These are phyloP conservation scores for Albophoma yamanashiensis DNA, from an alignment of 2,329 filamentous ascomycete species.

Conservation along the genomic window DNA sequence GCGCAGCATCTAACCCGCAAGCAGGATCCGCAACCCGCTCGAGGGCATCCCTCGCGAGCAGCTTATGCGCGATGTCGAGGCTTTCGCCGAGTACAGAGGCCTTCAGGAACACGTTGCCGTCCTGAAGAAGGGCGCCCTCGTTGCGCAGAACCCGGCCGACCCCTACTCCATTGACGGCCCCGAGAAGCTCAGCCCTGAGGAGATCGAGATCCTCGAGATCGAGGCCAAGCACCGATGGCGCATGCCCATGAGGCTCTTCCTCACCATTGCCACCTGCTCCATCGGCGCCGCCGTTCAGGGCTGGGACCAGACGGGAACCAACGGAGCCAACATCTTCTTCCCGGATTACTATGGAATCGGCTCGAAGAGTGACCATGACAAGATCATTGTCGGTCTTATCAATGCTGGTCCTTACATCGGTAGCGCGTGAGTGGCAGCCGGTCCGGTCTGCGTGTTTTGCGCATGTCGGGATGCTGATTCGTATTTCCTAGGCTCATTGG, in stretches of 20 bases:
- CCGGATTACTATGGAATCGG: constrained; percentile 32
- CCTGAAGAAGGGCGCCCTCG: constrained; percentile 45
- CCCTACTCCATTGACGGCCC: constrained; percentile 44
- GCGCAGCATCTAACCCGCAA: neutral
- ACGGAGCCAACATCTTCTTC: constrained; percentile 53
- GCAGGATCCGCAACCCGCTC: constrained; percentile 36
- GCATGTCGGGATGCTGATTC: neutral
- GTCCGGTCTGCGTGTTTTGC: neutral
- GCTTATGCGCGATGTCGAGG: constrained; percentile 47
- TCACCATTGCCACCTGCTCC: constrained; percentile 57
- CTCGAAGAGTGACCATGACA: constrained; percentile 16
- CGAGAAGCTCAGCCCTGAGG: constrained; percentile 43
- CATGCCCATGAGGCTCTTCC: constrained; percentile 49
- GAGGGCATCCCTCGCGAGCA: constrained; percentile 37
- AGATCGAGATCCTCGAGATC: constrained; percentile 45
- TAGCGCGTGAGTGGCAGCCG: constrained; percentile 26
- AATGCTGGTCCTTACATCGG: constrained; percentile 45
- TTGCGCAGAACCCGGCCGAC: constrained; percentile 45
- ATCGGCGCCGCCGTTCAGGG: constrained; percentile 58
- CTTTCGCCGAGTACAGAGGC: constrained; percentile 46
- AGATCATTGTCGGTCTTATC: constrained; percentile 51
- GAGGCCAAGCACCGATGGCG: constrained; percentile 58
- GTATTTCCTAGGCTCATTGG: constrained; percentile 26
- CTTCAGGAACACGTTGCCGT: constrained; percentile 47
- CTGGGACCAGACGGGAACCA: constrained; percentile 54